phyloP scores from a whole-genome alignment of 2,329 filamentous ascomycete species.

The Colletotrichum cereale region DNA sequence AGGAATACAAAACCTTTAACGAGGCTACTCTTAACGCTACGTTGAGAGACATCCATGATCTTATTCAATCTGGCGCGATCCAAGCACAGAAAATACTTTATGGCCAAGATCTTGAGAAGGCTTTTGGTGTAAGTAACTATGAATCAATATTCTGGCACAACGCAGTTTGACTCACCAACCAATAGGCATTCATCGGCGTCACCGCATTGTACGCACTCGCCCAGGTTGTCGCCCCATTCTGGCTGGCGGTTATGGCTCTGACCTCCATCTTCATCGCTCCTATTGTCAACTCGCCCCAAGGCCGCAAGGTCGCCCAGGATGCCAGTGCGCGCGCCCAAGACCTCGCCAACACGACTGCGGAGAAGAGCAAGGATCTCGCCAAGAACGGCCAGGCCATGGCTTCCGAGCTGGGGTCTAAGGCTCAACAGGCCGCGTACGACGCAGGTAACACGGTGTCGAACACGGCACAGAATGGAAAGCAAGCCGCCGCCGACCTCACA shows the following conservation, averaged over 20 bases:
- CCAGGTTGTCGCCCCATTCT: slow-evolving; percentile 15
- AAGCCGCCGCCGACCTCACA: neutral
- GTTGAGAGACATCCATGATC: slow-evolving; percentile 27
- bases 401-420: slow-evolving; percentile 4
- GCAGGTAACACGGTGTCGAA: neutral
- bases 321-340: slow-evolving; percentile 21
- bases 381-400: slow-evolving; percentile 21
- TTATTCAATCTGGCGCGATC: slow-evolving; percentile 18
- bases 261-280: slow-evolving; percentile 24
- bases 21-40: slow-evolving; percentile 25
- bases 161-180: neutral
- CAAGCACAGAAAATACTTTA: slow-evolving; percentile 14
- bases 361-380: slow-evolving; percentile 14
- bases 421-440: neutral
- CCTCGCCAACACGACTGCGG: slow-evolving; percentile 16
- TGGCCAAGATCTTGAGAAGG: slow-evolving; percentile 22
- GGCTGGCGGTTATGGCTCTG: slow-evolving; percentile 16
- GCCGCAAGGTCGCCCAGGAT: slow-evolving; percentile 7
- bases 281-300: slow-evolving; percentile 10
- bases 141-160: neutral
- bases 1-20: slow-evolving; percentile 1
- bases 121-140: slow-evolving; percentile 15
- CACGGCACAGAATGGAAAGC: slow-evolving; percentile 2
- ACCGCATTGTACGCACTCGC: slow-evolving; percentile 12
- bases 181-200: slow-evolving; percentile 9